Evolutionary conservation across 2,329 filamentous ascomycete species (phyloP).

Genomic region (Trichophaea hybrida): DNA sequence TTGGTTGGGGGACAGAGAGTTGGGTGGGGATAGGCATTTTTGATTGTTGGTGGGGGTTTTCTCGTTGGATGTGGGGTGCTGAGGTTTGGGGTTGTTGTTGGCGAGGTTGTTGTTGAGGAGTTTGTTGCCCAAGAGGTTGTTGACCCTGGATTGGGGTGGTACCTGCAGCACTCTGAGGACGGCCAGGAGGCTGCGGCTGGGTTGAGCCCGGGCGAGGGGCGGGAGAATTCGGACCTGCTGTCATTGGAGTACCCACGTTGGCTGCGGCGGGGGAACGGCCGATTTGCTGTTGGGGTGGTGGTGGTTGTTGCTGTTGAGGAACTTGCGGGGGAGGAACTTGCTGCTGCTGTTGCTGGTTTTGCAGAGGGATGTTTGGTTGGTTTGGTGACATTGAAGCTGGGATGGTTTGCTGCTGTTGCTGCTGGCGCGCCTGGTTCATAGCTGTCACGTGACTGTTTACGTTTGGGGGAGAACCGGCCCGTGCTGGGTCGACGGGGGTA

Average conservation of each 20-base stretch:
- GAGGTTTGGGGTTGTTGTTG: slow-evolving; percentile 9
- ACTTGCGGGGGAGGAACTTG: slow-evolving; percentile 29
- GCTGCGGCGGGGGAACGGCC: slow-evolving; percentile 22
- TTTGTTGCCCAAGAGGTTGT: slow-evolving; percentile 5
- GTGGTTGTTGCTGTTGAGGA: slow-evolving; percentile 26
- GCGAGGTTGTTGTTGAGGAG: slow-evolving; percentile 1
- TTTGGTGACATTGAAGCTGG: slow-evolving; percentile 18
- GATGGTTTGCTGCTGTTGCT: not conserved
- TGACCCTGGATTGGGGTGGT: slow-evolving; percentile 8
- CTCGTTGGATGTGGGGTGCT: slow-evolving; percentile 8
- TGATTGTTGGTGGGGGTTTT: slow-evolving; percentile 10
- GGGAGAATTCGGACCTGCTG: slow-evolving; percentile 18
- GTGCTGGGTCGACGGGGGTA: slow-evolving; percentile 14
- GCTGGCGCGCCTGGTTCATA: slow-evolving; percentile 11
- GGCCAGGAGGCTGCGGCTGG: slow-evolving; percentile 14
- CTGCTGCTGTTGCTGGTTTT: slow-evolving; percentile 16
- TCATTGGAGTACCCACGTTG: slow-evolving; percentile 26
- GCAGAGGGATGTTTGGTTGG: slow-evolving; percentile 13
- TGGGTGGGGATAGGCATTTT: slow-evolving; percentile 63
- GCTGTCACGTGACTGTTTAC: slow-evolving; percentile 8
- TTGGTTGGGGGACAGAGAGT: slow-evolving; percentile 55
- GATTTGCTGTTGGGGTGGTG: slow-evolving; percentile 23
- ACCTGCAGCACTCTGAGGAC: slow-evolving; percentile 15
- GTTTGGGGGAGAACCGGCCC: slow-evolving; percentile 3
- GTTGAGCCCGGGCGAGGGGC: slow-evolving; percentile 18